Evolutionary conservation across 768 basidiomycete genomes (phyloP).

Genomic region (Pleurotus eryngii): DNA sequence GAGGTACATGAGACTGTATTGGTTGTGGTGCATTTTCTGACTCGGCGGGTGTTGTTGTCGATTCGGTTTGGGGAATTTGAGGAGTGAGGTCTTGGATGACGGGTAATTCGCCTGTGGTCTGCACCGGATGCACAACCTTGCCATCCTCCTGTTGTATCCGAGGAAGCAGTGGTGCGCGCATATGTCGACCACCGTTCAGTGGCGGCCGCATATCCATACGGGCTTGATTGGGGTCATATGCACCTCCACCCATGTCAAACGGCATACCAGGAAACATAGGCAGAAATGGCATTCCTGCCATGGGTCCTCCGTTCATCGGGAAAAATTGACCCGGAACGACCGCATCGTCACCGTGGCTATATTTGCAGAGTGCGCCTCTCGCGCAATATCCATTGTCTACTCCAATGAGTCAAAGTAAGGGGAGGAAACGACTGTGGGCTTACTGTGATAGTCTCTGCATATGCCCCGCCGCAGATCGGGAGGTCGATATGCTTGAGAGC

Average conservation of each 20-base stretch:
- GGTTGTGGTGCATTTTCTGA: constrained; percentile 24
- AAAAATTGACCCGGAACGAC: constrained; percentile 71
- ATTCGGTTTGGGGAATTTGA: constrained; percentile 26
- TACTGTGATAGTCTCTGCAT: constrained; percentile 93
- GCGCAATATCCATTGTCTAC: constrained; percentile 90
- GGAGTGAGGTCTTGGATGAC: constrained; percentile 85
- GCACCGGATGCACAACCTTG: constrained; percentile 27
- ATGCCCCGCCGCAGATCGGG: constrained; percentile 73
- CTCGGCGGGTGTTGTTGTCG: constrained; percentile 16
- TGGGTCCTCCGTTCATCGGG: constrained; percentile 42
- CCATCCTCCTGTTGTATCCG: constrained; percentile 51
- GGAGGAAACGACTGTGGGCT: constrained; percentile 26
- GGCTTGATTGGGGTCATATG: constrained; percentile 78
- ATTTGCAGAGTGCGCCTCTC: constrained; percentile 86
- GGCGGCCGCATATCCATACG: constrained; percentile 74
- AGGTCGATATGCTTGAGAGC: constrained; percentile 60
- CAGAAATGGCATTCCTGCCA: constrained; percentile 58
- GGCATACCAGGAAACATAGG: constrained; percentile 69
- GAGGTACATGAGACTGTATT: constrained; percentile 15
- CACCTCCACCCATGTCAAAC: constrained; percentile 47
- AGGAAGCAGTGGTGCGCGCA: constrained; percentile 56
- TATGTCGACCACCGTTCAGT: constrained; percentile 32
- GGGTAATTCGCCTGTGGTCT: constrained; percentile 68
- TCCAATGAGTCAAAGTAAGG: background rate
- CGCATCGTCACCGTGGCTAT: constrained; percentile 88